These are phyloP conservation scores for Ormosia emarginata DNA, from an alignment of 306 rosid genomes.

Conservation along the genomic window DNA sequence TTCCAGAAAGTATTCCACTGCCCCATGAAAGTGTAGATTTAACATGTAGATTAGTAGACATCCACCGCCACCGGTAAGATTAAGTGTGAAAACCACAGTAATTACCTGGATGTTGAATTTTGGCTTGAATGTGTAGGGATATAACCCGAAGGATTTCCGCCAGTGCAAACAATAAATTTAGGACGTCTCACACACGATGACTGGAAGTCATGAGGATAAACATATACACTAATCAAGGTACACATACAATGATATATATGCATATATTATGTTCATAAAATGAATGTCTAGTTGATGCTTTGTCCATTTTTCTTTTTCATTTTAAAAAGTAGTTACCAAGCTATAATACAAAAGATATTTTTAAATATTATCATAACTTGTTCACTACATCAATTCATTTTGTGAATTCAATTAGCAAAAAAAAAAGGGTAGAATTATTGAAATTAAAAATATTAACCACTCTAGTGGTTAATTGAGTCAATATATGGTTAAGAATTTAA, in stretches of 20 bases:
- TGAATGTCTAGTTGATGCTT: background rate
- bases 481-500: background rate
- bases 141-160: slow-evolving; percentile 71
- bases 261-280: slow-evolving; percentile 1
- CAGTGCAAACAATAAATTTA: slow-evolving; percentile 91
- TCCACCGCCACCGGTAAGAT: background rate
- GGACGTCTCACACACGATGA: slow-evolving; percentile 90
- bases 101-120: slow-evolving; percentile 59
- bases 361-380: background rate
- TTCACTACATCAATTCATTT: background rate
- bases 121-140: slow-evolving; percentile 81
- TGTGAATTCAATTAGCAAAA: background rate
- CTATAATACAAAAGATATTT: background rate
- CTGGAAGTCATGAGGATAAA: slow-evolving; percentile 40
- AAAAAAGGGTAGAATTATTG: background rate
- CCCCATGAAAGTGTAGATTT: slow-evolving; percentile 22
- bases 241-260: background rate
- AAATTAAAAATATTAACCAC: background rate
- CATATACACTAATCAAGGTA: slow-evolving; percentile 1
- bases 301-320: background rate
- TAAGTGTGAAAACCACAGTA: slow-evolving; percentile 13
- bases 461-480: background rate
- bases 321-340: background rate
- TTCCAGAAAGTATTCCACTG: slow-evolving; percentile 79
- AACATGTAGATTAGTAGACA: slow-evolving; percentile 18